Conservation (phyloP, 1,284 basidiomycete genomes). For the Cryptococcus sp. region DNA sequence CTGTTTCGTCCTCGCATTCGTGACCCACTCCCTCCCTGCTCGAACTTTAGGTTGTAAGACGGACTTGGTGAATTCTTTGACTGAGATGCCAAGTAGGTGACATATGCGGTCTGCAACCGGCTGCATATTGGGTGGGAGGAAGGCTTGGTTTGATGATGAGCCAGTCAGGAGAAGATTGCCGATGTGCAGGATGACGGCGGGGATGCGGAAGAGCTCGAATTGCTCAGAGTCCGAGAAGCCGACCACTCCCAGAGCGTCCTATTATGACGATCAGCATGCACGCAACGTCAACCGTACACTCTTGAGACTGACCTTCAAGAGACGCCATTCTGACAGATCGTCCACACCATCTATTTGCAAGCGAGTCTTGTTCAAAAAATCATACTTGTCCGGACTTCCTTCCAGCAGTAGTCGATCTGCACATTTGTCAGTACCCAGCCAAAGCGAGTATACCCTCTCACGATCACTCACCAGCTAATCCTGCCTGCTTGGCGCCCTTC, state of each 20-base stretch:
- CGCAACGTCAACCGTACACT: not conserved
- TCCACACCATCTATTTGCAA: conserved; percentile 93
- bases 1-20: conserved; percentile 84
- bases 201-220: conserved; percentile 88
- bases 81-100: conserved; percentile 88
- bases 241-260: conserved; percentile 46
- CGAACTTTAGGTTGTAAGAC: conserved; percentile 85
- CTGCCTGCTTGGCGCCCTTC: conserved; percentile 64
- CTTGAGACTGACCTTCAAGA: conserved; percentile 64
- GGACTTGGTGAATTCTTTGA: conserved; percentile 84
- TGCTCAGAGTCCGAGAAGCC: conserved; percentile 82
- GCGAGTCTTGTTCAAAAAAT: conserved; percentile 86
- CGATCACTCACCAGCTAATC: conserved; percentile 62
- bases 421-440: not conserved
- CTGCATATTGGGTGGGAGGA: conserved; percentile 65
- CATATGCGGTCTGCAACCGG: conserved; percentile 78
- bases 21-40: conserved; percentile 96
- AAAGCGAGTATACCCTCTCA: not conserved
- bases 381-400: conserved; percentile 77
- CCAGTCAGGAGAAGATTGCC: conserved; percentile 87
- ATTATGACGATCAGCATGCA: conserved; percentile 1
- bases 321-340: conserved; percentile 84
- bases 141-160: conserved; percentile 83
- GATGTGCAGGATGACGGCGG: conserved; percentile 91
- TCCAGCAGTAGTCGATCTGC: conserved; percentile 75